Evolutionary conservation across 768 basidiomycete species (phyloP).

Genomic region (Phaeolepiota aurea): DNA sequence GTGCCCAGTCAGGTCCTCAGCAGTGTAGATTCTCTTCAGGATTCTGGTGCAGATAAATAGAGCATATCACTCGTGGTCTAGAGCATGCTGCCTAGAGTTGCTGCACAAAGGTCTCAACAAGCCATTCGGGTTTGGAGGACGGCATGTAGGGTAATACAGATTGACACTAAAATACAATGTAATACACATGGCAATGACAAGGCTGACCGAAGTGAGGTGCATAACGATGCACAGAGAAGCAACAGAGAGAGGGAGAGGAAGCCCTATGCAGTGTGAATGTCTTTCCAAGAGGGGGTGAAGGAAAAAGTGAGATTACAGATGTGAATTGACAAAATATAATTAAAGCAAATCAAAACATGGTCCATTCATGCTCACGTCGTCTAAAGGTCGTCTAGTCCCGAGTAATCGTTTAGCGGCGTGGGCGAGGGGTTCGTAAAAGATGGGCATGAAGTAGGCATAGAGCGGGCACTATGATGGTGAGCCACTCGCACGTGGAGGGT

Average conservation of each 20-base stretch:
- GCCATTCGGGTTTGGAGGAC: constrained; percentile 73
- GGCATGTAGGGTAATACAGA: background rate
- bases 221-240: background rate
- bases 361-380: background rate
- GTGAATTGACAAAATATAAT: no score
- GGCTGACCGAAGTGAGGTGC: background rate
- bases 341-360: background rate
- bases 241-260: background rate
- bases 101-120: constrained; percentile 83
- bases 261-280: background rate
- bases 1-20: no score
- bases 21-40: no score
- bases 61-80: constrained; percentile 38
- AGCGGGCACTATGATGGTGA: background rate
- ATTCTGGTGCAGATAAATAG: no score
- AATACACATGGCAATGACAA: background rate
- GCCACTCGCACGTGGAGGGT: constrained; percentile 4
- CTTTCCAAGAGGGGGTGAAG: constrained; percentile 1
- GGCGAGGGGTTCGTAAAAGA: background rate
- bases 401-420: background rate
- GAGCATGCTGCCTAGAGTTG: constrained; percentile 72
- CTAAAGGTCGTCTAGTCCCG: background rate
- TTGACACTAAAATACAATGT: background rate
- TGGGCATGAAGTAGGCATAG: constrained; percentile 1
- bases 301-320: no score